phyloP scores from a whole-genome alignment of 176 grass and related monocot species.

The Cymbopogon citratus region DNA sequence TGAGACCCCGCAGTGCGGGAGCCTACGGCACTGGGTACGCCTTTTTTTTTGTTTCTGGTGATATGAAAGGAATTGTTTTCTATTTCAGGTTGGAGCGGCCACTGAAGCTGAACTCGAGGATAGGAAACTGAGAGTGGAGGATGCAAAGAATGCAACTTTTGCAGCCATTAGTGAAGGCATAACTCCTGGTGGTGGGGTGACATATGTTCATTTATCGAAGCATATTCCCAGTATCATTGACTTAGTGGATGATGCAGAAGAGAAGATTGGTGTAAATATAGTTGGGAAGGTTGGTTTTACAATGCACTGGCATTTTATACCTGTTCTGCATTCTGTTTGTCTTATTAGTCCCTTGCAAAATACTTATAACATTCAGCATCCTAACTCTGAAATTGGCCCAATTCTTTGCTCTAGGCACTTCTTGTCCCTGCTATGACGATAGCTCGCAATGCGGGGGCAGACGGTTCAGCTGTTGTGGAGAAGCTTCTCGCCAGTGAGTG shows the following conservation, averaged over 20 bases:
- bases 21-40: no score
- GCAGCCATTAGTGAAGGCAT: conserved; percentile 92
- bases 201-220: conserved; percentile 76
- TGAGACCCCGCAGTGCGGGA: no score
- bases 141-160: conserved; percentile 97
- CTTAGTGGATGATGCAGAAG: conserved; percentile 62
- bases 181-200: conserved; percentile 71
- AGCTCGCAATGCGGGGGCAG: conserved; percentile 60
- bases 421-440: conserved; percentile 66
- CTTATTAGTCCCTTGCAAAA: background rate
- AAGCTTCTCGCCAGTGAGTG: conserved; percentile 64
- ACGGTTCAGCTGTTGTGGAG: conserved; percentile 68
- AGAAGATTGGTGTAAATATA: conserved; percentile 87
- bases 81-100: conserved; percentile 76
- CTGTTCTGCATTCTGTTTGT: background rate
- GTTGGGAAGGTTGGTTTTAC: conserved; percentile 74
- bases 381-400: conserved; percentile 1
- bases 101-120: conserved; percentile 96
- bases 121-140: conserved; percentile 87
- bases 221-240: conserved; percentile 62
- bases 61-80: conserved; percentile 30
- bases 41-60: background rate
- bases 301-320: background rate
- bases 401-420: conserved; percentile 59
- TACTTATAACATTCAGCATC: background rate